Evolutionary conservation across 129 eudicot genomes (phyloP).

Genomic region (Tanacetum coccineum): DNA sequence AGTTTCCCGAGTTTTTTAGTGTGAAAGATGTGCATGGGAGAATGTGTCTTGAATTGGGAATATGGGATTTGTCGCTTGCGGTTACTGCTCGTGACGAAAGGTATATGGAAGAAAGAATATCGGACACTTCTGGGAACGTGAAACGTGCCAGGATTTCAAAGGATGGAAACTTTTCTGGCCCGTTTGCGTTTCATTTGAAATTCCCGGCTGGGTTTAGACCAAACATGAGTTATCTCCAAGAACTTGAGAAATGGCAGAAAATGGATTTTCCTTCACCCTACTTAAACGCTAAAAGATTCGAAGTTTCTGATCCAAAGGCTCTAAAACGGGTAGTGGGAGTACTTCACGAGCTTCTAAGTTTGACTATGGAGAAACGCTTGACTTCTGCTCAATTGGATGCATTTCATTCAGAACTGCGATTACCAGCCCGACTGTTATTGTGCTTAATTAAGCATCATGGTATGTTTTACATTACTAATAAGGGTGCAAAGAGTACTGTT

Average conservation of each 20-base stretch:
- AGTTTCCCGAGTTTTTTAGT: constrained; percentile 59
- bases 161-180: constrained; percentile 82
- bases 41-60: constrained; percentile 54
- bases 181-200: constrained; percentile 60
- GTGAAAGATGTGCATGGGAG: constrained; percentile 53
- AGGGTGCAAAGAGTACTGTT: constrained; percentile 78
- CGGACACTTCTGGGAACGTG: constrained; percentile 20
- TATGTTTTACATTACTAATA: constrained; percentile 80
- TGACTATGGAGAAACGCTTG: constrained; percentile 82
- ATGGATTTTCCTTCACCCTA: constrained; percentile 89
- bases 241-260: constrained; percentile 76
- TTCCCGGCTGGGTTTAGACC: constrained; percentile 89
- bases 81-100: constrained; percentile 78
- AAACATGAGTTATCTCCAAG: constrained; percentile 69
- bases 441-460: constrained; percentile 91
- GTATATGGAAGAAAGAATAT: constrained; percentile 28
- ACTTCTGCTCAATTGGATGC: constrained; percentile 79
- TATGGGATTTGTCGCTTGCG: constrained; percentile 81
- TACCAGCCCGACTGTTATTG: constrained; percentile 75
- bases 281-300: constrained; percentile 73
- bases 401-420: constrained; percentile 60
- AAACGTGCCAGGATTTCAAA: constrained; percentile 47
- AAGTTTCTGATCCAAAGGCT: constrained; percentile 70
- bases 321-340: constrained; percentile 77
- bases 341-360: constrained; percentile 87